phyloP scores from a whole-genome alignment of 176 grass and related monocot species.

The Avena insularis region DNA sequence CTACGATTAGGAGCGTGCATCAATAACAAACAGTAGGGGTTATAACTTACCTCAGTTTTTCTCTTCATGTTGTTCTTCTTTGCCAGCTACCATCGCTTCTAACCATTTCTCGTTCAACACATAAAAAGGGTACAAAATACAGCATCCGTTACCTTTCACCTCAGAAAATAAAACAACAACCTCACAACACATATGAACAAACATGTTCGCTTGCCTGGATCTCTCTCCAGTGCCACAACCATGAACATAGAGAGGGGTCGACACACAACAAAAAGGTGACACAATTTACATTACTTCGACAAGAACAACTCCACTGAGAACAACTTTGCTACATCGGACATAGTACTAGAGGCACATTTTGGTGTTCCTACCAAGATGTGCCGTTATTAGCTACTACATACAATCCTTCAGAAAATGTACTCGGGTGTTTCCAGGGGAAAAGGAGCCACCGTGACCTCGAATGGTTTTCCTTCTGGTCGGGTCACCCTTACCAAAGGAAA shows the following conservation, averaged over 20 bases:
- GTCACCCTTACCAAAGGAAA: conserved; percentile 58
- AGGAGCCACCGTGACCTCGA: conserved; percentile 73
- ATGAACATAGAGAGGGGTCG: background rate
- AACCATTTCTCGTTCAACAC: background rate
- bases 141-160: background rate
- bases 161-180: background rate
- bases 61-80: background rate
- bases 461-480: conserved; percentile 72
- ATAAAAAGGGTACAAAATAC: background rate
- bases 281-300: background rate
- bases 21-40: too few relatives aligned
- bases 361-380: background rate
- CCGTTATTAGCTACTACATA: background rate
- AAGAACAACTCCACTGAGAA: background rate
- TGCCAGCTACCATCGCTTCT: background rate
- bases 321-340: background rate
- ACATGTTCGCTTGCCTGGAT: background rate
- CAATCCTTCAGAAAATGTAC: conserved; percentile 72
- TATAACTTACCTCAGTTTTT: background rate
- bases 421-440: conserved; percentile 56
- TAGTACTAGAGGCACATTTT: background rate
- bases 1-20: too few relatives aligned
- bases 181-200: conserved; percentile 19
- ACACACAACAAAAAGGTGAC: background rate
- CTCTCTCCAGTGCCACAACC: background rate